phyloP scores from a whole-genome alignment of 306 rosid genomes.

The Dryas octopetala region DNA sequence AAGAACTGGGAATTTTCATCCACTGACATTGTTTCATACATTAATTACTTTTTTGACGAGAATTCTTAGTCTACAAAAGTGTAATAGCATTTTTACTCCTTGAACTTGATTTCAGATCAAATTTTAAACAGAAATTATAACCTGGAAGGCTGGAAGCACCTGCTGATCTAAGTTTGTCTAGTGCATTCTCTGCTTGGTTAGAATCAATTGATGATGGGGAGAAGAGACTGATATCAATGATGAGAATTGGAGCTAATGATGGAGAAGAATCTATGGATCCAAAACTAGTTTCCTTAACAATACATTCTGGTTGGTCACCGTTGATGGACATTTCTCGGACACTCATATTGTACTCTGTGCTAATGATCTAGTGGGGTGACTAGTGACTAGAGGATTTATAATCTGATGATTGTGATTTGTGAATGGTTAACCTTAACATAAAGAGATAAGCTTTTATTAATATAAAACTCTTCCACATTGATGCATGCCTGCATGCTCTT shows the following conservation, averaged over 20 bases:
- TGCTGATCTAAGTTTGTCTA: conserved; percentile 45
- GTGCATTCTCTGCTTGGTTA: conserved; percentile 32
- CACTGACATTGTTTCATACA: too few species aligned
- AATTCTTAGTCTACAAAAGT: too few species aligned
- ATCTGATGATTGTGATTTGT: background rate
- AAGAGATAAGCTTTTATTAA: background rate
- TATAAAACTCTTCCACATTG: background rate
- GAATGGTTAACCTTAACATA: too few species aligned
- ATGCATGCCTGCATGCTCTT: conserved; percentile 3
- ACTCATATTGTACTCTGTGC: conserved; percentile 15
- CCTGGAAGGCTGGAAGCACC: conserved; percentile 88
- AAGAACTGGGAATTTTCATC: too few species aligned
- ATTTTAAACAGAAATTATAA: background rate
- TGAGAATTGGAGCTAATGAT: conserved; percentile 33
- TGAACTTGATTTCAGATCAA: too few species aligned
- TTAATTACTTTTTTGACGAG: too few species aligned
- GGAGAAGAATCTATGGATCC: conserved; percentile 28
- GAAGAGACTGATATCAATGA: conserved; percentile 49
- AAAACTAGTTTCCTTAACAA: conserved; percentile 29
- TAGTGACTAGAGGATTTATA: background rate
- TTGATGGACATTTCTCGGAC: conserved; percentile 46
- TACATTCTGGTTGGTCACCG: conserved; percentile 40
- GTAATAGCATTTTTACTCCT: too few species aligned
- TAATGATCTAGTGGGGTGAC: background rate
- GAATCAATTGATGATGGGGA: conserved; percentile 14